Evolutionary conservation across 768 basidiomycete species (phyloP).

Genomic region (Lactifluus pinguis): DNA sequence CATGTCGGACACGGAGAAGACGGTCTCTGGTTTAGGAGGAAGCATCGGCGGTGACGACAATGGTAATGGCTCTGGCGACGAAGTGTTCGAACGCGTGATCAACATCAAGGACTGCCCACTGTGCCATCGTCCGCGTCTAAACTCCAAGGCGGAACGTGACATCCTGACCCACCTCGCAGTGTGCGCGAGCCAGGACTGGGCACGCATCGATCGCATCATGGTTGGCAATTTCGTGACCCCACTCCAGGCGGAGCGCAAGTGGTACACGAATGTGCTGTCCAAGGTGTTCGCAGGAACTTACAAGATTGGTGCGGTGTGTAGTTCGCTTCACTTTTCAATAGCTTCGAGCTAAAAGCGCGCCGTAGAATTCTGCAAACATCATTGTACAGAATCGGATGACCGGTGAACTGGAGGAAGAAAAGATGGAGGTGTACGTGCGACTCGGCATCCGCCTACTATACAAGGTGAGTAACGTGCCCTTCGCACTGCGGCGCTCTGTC

Average conservation of each 20-base stretch:
- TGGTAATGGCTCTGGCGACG: constrained; percentile 25
- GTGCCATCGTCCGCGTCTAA: constrained; percentile 82
- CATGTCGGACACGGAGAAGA: constrained; percentile 40
- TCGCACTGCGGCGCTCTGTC: constrained; percentile 32
- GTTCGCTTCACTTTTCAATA: not conserved
- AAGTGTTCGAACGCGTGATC: constrained; percentile 74
- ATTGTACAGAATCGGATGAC: constrained; percentile 92
- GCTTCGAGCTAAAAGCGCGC: not conserved
- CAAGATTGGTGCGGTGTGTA: constrained; percentile 76
- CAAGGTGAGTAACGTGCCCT: too few species aligned
- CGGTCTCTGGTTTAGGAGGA: constrained; percentile 21
- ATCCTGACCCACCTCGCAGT: constrained; percentile 96
- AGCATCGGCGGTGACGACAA: not conserved
- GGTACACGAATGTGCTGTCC: constrained; percentile 84
- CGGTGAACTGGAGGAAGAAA: constrained; percentile 92
- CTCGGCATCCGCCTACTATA: too few species aligned
- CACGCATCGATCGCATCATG: constrained; percentile 76
- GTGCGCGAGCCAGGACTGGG: constrained; percentile 92
- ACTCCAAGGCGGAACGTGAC: constrained; percentile 82
- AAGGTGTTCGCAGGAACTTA: constrained; percentile 86
- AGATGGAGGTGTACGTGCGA: constrained; percentile 88
- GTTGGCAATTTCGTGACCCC: constrained; percentile 94
- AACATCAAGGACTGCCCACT: constrained; percentile 92
- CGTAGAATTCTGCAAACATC: constrained; percentile 92
- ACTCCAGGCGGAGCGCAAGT: constrained; percentile 93